Evolutionary conservation across 345 rosid genomes (phyloP).

Genomic region (Cardamine occulta): DNA sequence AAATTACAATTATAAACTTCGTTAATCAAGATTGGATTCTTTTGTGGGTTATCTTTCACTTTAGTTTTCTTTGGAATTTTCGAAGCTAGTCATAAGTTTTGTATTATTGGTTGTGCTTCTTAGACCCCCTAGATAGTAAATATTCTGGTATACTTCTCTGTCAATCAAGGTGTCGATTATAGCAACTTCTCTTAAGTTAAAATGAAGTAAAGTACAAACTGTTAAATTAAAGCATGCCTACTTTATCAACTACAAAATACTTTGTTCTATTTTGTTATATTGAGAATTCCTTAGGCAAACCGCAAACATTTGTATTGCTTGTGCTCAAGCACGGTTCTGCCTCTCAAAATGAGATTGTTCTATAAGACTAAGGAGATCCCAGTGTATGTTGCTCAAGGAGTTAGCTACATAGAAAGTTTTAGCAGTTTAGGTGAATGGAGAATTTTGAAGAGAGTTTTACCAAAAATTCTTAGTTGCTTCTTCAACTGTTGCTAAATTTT

Average conservation of each 20-base stretch:
- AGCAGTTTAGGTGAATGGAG: neutral
- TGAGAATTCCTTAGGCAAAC: neutral
- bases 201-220: neutral
- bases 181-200: neutral
- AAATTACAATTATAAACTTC: neutral
- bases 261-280: too few relatives aligned
- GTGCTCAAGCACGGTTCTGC: neutral
- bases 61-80: neutral
- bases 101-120: neutral
- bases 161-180: neutral
- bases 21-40: neutral
- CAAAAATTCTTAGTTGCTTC: neutral
- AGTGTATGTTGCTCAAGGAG: neutral
- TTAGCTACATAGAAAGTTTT: neutral
- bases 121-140: neutral
- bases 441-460: too few relatives aligned
- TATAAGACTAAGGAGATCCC: too few relatives aligned
- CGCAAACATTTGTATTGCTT: neutral
- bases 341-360: neutral
- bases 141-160: neutral
- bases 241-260: neutral
- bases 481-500: neutral
- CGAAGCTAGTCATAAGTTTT: neutral
- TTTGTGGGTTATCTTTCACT: constrained; percentile 6
- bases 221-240: neutral